phyloP scores from a whole-genome alignment of 257 asterid genomes.

The Plantago ovata region DNA sequence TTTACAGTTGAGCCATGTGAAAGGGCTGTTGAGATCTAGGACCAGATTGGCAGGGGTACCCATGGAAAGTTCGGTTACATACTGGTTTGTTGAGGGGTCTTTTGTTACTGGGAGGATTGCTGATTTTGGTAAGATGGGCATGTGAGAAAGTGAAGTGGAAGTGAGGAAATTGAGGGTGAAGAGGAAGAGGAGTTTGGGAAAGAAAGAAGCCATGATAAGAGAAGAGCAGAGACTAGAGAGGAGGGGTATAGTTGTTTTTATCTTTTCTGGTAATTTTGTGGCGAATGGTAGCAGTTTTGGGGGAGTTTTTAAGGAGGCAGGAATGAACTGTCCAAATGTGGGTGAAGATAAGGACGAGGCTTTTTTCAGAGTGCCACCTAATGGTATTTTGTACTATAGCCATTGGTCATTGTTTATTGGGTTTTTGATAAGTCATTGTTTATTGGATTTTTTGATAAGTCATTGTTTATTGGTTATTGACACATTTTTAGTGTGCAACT shows the following conservation, averaged over 20 bases:
- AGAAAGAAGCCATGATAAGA: slow-evolving; percentile 37
- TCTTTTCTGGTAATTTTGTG: slow-evolving; percentile 24
- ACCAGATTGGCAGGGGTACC: slow-evolving; percentile 42
- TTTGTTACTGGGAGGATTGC: slow-evolving; percentile 47
- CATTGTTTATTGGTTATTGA: no score
- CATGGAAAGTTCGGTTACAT: slow-evolving; percentile 42
- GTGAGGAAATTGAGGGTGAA: slow-evolving; percentile 25
- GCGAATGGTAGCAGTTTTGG: slow-evolving; percentile 50
- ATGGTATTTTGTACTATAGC: no score
- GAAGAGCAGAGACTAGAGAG: background rate
- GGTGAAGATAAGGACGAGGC: no score
- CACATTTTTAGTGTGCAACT: no score
- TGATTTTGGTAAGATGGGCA: slow-evolving; percentile 60
- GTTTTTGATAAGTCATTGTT: no score
- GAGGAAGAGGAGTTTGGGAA: slow-evolving; percentile 18
- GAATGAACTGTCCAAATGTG: no score
- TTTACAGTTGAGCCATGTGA: slow-evolving; percentile 50
- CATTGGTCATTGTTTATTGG: no score
- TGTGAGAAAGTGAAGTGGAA: slow-evolving; percentile 28
- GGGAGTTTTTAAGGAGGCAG: slow-evolving; percentile 24
- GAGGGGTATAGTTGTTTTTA: no score
- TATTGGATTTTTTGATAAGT: no score
- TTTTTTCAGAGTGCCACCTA: no score
- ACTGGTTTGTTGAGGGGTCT: slow-evolving; percentile 55
- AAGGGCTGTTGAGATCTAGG: slow-evolving; percentile 52